These are phyloP conservation scores for Hirsutella rhossiliensis DNA, from an alignment of 2,329 filamentous ascomycete species.

Conservation along the genomic window DNA sequence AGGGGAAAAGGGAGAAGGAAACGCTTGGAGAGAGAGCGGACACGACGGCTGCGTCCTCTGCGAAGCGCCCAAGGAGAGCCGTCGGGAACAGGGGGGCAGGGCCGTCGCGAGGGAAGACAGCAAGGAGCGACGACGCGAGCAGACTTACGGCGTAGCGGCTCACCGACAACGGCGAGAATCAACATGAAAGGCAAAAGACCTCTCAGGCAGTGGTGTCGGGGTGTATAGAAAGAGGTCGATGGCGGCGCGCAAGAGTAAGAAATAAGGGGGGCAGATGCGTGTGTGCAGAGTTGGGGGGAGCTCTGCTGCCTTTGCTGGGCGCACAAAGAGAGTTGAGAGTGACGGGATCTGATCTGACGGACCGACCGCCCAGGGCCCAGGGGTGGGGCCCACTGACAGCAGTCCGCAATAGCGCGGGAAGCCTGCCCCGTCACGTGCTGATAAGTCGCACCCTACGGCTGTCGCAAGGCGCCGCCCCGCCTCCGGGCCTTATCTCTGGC, in stretches of 20 bases:
- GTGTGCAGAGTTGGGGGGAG: conserved; percentile 23
- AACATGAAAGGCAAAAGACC: conserved; percentile 20
- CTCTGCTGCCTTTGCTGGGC: conserved; percentile 13
- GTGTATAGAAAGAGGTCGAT: neutral
- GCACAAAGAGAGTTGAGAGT: conserved; percentile 12
- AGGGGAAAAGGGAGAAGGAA: neutral
- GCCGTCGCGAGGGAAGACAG: conserved; percentile 5
- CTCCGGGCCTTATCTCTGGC: too few species aligned
- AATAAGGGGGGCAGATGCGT: neutral
- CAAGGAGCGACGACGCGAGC: conserved; percentile 2
- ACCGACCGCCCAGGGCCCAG: neutral
- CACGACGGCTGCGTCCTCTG: neutral
- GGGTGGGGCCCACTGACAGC: conserved; percentile 8
- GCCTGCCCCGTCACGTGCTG: conserved; percentile 20
- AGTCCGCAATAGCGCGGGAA: conserved; percentile 13
- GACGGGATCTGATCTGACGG: conserved; percentile 13
- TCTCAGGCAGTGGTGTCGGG: conserved; percentile 1
- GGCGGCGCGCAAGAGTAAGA: neutral
- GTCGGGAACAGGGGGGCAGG: conserved; percentile 12
- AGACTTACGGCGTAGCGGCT: conserved; percentile 23
- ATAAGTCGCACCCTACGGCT: too few species aligned
- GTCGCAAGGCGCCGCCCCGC: too few species aligned
- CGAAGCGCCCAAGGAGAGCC: neutral
- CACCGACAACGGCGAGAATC: conserved; percentile 17
- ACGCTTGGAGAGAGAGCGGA: neutral